Conservation (phyloP, 768 basidiomycete species). For the Steccherinum ochraceum region DNA sequence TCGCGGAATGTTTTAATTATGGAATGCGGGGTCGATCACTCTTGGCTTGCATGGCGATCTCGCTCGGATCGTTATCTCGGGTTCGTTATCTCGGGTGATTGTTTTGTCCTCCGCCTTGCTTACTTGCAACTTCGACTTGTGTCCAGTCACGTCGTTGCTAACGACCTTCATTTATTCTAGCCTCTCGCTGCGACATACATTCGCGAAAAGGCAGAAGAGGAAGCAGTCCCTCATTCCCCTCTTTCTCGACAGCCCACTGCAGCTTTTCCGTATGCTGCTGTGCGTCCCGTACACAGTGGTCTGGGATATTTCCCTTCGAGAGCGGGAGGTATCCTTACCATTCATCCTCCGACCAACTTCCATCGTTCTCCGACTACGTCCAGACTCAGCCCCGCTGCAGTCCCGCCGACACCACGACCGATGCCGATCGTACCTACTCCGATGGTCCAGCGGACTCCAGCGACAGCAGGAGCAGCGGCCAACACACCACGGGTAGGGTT, state of each 20-base stretch:
- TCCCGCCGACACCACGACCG: background rate
- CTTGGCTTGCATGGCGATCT: too few relatives aligned
- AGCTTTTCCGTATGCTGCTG: background rate
- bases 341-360: background rate
- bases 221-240: background rate
- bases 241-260: background rate
- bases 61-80: background rate
- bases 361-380: background rate
- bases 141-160: too few relatives aligned
- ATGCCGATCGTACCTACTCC: too few relatives aligned
- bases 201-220: background rate
- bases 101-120: background rate
- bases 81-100: background rate
- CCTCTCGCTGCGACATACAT: constrained; percentile 10
- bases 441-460: background rate
- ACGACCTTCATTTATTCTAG: too few relatives aligned
- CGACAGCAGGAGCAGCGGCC: background rate
- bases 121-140: too few relatives aligned
- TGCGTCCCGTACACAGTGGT: background rate
- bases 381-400: background rate
- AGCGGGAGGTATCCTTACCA: background rate
- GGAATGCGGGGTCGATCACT: too few relatives aligned
- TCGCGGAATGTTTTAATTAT: too few relatives aligned
- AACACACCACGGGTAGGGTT: background rate
- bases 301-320: background rate